These are phyloP conservation scores for Closterium sp. DNA, from an alignment of 139 green algal genomes.

Conservation along the genomic window DNA sequence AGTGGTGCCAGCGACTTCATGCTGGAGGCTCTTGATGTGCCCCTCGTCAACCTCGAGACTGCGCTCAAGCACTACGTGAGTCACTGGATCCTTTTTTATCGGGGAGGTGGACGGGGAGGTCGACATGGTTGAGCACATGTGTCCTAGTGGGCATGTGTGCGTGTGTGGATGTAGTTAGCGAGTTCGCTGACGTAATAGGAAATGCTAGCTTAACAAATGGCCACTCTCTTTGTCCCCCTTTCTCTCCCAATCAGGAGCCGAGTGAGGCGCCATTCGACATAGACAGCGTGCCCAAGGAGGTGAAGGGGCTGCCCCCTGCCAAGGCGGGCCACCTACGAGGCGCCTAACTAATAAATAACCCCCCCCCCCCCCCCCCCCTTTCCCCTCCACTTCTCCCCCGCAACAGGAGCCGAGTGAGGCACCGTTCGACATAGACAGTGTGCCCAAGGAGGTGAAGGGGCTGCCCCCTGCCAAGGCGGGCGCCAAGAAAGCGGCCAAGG, in stretches of 20 bases:
- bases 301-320: constrained; percentile 29
- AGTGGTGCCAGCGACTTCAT: constrained; percentile 58
- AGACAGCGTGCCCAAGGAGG: constrained; percentile 26
- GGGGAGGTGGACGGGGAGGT: too few relatives aligned
- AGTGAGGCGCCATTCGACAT: constrained; percentile 45
- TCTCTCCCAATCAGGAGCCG: too few relatives aligned
- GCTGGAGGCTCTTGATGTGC: constrained; percentile 61
- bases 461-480: constrained; percentile 41
- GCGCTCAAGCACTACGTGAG: constrained; percentile 77
- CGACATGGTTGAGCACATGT: too few relatives aligned
- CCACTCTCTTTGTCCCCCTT: too few relatives aligned
- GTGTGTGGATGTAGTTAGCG: too few relatives aligned
- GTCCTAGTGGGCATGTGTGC: too few relatives aligned
- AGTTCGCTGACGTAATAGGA: too few relatives aligned
- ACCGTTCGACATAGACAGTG: constrained; percentile 39
- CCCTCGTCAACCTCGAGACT: constrained; percentile 75
- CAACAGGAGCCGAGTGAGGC: constrained; percentile 21
- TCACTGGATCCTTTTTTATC: background rate
- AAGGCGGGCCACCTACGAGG: background rate
- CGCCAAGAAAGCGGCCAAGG: constrained; percentile 40
- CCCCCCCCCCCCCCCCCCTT: too few relatives aligned
- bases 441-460: constrained; percentile 29
- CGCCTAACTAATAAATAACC: too few relatives aligned
- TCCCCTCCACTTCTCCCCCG: too few relatives aligned
- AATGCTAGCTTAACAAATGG: too few relatives aligned